Conservation (phyloP, 805 yeast genomes). For the Pichia nanzhaoensis region DNA sequence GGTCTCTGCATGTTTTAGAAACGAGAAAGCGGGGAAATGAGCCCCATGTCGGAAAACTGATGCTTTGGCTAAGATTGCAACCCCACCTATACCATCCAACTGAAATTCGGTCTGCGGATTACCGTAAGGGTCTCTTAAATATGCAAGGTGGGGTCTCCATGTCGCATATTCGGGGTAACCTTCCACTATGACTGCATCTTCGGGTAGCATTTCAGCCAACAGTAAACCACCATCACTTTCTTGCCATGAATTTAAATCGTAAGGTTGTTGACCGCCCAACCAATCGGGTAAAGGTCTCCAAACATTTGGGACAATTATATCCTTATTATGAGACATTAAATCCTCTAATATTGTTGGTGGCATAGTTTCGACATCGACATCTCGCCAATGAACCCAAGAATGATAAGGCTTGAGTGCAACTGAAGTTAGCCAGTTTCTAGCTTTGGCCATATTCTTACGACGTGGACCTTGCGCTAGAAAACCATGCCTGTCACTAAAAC, state of each 20-base stretch:
- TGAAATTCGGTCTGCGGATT: conserved; percentile 91
- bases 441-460: conserved; percentile 91
- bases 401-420: conserved; percentile 88
- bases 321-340: conserved; percentile 84
- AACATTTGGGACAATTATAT: conserved; percentile 90
- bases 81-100: conserved; percentile 96
- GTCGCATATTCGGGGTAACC: conserved; percentile 97
- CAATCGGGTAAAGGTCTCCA: conserved; percentile 89
- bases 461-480: conserved; percentile 95
- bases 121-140: conserved; percentile 90
- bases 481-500: conserved; percentile 89
- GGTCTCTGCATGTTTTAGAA: conserved; percentile 94
- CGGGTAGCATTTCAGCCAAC: conserved; percentile 70
- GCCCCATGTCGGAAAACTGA: conserved; percentile 80
- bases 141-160: conserved; percentile 96
- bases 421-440: conserved; percentile 88
- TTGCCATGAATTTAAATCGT: conserved; percentile 81
- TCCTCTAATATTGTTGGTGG: conserved; percentile 85
- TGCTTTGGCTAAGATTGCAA: conserved; percentile 84
- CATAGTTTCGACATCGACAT: conserved; percentile 91
- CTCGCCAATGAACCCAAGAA: conserved; percentile 96
- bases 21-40: conserved; percentile 95
- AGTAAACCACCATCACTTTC: conserved; percentile 78
- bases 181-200: conserved; percentile 94
- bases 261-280: conserved; percentile 80